phyloP scores from a whole-genome alignment of 345 rosid genomes.

The Raphanus raphanistrum region DNA sequence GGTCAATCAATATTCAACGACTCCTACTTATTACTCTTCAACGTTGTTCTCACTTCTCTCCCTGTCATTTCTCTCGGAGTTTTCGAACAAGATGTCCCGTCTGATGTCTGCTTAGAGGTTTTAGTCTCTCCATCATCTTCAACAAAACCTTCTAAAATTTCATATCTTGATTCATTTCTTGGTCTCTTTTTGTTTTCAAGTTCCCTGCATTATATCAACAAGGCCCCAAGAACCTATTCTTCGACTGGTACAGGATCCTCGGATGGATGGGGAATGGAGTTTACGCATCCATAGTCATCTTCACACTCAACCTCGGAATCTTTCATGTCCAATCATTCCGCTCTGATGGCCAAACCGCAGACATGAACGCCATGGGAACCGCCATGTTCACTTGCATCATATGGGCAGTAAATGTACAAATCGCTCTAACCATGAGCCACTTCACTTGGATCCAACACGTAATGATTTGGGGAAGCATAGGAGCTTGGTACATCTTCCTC shows the following conservation, averaged over 20 bases:
- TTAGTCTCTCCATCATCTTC: neutral
- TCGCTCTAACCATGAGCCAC: slow-evolving; percentile 64
- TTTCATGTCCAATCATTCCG: slow-evolving; percentile 47
- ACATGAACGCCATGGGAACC: slow-evolving; percentile 53
- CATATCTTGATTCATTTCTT: neutral
- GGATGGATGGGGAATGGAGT: slow-evolving; percentile 76
- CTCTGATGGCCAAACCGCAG: slow-evolving; percentile 47
- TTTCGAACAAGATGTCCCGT: slow-evolving; percentile 71
- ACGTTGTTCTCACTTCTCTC: slow-evolving; percentile 66
- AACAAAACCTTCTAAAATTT: neutral
- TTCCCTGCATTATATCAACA: slow-evolving; percentile 77
- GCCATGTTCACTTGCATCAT: slow-evolving; percentile 59
- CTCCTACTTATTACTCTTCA: slow-evolving; percentile 68
- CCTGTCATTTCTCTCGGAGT: slow-evolving; percentile 75
- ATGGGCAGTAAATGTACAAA: slow-evolving; percentile 70
- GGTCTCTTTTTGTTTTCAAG: slow-evolving; percentile 33
- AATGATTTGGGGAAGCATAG: slow-evolving; percentile 73
- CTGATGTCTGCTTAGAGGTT: slow-evolving; percentile 78
- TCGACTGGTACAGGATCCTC: slow-evolving; percentile 61
- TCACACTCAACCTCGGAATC: slow-evolving; percentile 44
- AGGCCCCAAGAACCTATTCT: slow-evolving; percentile 64
- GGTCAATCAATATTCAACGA: slow-evolving; percentile 66
- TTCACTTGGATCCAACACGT: slow-evolving; percentile 82
- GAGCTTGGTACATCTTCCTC: slow-evolving; percentile 63
- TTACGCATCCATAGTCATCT: slow-evolving; percentile 55